phyloP scores from a whole-genome alignment of 306 rosid genomes.

The Cucumis melo region DNA sequence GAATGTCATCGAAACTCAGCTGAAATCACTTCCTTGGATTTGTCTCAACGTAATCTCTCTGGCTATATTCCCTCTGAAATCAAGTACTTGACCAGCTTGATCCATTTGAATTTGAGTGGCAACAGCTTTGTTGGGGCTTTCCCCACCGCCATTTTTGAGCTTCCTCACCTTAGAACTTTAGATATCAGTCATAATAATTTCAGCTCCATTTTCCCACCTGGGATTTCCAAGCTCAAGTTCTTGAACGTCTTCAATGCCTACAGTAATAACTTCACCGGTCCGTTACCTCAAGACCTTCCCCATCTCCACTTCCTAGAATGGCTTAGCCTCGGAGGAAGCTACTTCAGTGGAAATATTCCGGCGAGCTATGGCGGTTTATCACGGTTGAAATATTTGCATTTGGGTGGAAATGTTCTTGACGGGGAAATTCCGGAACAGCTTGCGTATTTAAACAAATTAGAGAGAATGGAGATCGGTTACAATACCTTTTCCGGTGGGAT shows the following conservation, averaged over 20 bases:
- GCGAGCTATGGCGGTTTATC: slow-evolving; percentile 40
- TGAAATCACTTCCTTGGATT: slow-evolving; percentile 44
- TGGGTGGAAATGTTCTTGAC: slow-evolving; percentile 59
- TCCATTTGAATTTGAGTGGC: slow-evolving; percentile 59
- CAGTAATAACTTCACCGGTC: slow-evolving; percentile 75
- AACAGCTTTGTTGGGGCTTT: slow-evolving; percentile 50
- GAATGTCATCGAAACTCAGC: slow-evolving; percentile 50
- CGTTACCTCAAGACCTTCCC: slow-evolving; percentile 42
- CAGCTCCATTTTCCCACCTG: slow-evolving; percentile 67
- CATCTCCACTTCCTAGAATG: slow-evolving; percentile 48
- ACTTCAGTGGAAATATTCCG: slow-evolving; percentile 58
- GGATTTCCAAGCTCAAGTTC: slow-evolving; percentile 66
- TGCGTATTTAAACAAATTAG: slow-evolving; percentile 36
- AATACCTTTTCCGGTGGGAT: slow-evolving; percentile 42
- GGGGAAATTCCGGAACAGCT: slow-evolving; percentile 56
- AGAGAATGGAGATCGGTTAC: slow-evolving; percentile 81
- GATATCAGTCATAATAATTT: slow-evolving; percentile 70
- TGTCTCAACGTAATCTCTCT: slow-evolving; percentile 71
- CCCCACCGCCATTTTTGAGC: slow-evolving; percentile 46
- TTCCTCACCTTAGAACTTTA: slow-evolving; percentile 36
- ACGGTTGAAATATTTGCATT: slow-evolving; percentile 32
- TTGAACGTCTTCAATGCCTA: slow-evolving; percentile 57
- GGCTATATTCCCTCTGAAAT: slow-evolving; percentile 58
- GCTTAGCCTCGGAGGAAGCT: slow-evolving; percentile 90
- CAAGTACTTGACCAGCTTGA: slow-evolving; percentile 32